These are phyloP conservation scores for Nothophytophthora sp. DNA, from an alignment of 352 stramenopile species.

Conservation along the genomic window DNA sequence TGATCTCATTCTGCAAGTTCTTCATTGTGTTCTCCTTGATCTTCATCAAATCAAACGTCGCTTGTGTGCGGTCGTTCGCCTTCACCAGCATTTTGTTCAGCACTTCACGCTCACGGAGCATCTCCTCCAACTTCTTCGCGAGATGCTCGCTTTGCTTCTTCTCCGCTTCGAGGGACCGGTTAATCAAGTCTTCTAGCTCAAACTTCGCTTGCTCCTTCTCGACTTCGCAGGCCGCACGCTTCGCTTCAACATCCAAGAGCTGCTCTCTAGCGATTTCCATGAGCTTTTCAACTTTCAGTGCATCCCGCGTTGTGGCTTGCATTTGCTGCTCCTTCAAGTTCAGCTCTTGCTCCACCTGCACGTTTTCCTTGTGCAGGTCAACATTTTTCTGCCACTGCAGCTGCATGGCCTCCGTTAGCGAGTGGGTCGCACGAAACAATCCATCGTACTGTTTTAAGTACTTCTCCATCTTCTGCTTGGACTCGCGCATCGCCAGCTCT, in stretches of 20 bases:
- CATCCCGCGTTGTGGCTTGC: conserved; percentile 51
- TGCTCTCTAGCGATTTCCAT: conserved; percentile 76
- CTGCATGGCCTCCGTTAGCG: conserved; percentile 80
- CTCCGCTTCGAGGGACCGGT: conserved; percentile 58
- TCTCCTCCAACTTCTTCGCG: conserved; percentile 81
- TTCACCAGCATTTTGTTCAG: conserved; percentile 90
- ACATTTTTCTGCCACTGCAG: conserved; percentile 85
- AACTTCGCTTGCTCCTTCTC: conserved; percentile 71
- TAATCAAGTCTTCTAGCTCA: conserved; percentile 67
- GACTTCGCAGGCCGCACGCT: conserved; percentile 52
- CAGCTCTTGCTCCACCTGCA: conserved; percentile 66
- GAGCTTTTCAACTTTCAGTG: conserved; percentile 72
- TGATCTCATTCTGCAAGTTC: conserved; percentile 91
- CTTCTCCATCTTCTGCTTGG: conserved; percentile 89
- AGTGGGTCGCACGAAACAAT: conserved; percentile 79
- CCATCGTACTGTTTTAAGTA: conserved; percentile 88
- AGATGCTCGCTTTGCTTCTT: conserved; percentile 74
- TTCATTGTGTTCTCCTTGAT: conserved; percentile 92
- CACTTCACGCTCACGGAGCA: conserved; percentile 76
- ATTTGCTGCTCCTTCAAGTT: conserved; percentile 51
- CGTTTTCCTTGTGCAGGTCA: conserved; percentile 77
- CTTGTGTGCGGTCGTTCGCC: conserved; percentile 75
- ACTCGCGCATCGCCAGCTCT: conserved; percentile 73
- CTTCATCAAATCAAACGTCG: conserved; percentile 90
- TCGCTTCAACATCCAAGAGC: conserved; percentile 64